Base-by-base conservation (phyloP, 2,329 filamentous ascomycete species). In the Esteya vermicola region DNA sequence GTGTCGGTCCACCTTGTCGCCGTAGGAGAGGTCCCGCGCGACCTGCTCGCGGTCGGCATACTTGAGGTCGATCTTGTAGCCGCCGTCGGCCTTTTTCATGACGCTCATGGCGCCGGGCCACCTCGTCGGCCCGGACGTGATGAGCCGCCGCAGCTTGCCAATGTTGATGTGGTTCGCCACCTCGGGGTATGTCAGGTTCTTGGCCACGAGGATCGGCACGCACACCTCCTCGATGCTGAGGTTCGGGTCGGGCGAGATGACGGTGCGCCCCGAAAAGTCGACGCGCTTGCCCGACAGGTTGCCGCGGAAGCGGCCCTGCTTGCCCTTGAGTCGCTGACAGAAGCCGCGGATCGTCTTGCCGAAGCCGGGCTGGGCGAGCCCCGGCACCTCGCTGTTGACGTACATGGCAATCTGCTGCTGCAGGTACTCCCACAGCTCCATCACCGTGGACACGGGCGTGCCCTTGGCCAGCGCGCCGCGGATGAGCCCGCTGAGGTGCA, bases 401-500 rank as follows among this genome's bases (percentile, higher is more conserved):
- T 98, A 96, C 70, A 96, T 86, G 45, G 89, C 91, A 44, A 96
- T 83, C 53, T 96, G 88, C 9, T 94, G 71, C 54, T 96, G 89
- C 45, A 98, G 65, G 52, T 89, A 96, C 54, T 98, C 91, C 91
- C 91, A 98, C 51, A 94, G 86, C 56, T 98, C 91, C 78, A 96
- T 93, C 42, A 96, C 83, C 1, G 85, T 93, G 48, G 82, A 75
- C 3, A 98, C 72, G 0, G 85, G 78, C 13, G 88, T 83, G 9
- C 89, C 89, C 49, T 85, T 86, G 45, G 81, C 71, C 14, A 96
- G 60, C 0, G 85, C 85, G 19, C 84, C 81, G 37, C 82, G 78
- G 46, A 98, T 85, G 50, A 93, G 75, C 40, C 82, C 81, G 54
- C 88, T 94, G 47, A 93, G 85, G 52, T 93, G 85, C 9, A 95